phyloP scores from a whole-genome alignment of 805 yeast genomes.

The Kodamaea laetipori region DNA sequence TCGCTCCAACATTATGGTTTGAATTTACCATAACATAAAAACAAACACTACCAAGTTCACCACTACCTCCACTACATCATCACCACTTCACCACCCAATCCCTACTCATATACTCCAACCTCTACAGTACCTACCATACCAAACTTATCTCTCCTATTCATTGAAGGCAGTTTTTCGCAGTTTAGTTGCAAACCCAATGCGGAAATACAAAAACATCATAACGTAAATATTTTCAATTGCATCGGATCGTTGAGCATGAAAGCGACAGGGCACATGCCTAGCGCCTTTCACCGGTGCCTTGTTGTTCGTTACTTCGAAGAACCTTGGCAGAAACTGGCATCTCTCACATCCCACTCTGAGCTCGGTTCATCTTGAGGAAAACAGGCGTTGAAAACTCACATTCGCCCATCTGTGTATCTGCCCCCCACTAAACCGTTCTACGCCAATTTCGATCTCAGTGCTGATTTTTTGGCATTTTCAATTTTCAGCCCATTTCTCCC shows the following conservation, averaged over 20 bases:
- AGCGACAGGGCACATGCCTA: constrained; percentile 3
- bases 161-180: too few species aligned
- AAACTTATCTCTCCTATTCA: too few species aligned
- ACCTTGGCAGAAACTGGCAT: neutral
- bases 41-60: too few species aligned
- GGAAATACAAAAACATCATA: constrained; percentile 10
- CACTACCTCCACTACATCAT: too few species aligned
- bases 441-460: constrained; percentile 1
- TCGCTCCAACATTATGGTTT: too few species aligned
- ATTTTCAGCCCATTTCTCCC: constrained; percentile 2
- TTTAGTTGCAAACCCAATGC: constrained; percentile 10
- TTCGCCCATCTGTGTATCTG: neutral
- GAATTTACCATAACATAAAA: too few species aligned
- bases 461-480: neutral
- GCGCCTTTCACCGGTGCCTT: neutral
- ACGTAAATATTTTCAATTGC: constrained; percentile 6
- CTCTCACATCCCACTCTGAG: too few species aligned
- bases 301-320: neutral
- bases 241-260: neutral
- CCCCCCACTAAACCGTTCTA: constrained; percentile 3
- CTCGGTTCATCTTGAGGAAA: neutral
- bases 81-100: too few species aligned
- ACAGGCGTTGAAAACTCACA: neutral
- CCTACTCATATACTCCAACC: too few species aligned
- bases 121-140: too few species aligned